Evolutionary conservation across 1,284 basidiomycete species (phyloP), one percentile per base, ranked within the genome.

Genomic region (Kwoniella shivajii): DNA sequence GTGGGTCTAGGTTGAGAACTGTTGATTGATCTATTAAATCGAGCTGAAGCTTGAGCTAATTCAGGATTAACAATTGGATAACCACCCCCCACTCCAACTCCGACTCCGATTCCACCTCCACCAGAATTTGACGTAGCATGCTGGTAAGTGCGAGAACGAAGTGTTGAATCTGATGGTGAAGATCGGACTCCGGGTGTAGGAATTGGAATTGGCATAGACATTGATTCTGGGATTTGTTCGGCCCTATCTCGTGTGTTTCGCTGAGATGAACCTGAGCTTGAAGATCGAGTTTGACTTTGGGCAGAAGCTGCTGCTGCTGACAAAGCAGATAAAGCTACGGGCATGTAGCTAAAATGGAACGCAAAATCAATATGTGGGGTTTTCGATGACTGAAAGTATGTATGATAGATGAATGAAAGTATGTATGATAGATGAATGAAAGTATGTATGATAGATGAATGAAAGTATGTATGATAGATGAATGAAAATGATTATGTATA

Each of bases 261-360:
- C 56, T 18, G 18, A 39, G n/a, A 6, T 13, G 27, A 30, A 45
- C 20, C 11, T 24, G 14, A 16, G n/a, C 56, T 34, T 57, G 48
- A 11, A 36, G 41, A 34, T 29, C 42, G 44, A 42, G 43, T 14
- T 22, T 50, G 49, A n/a, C 54, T 30, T 24, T 48, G 47, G 31
- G 33, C 41, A 14, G 42, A 34, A 50, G 9, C 41, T 5, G 72
- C 60, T 2, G 71, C 72, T 20, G 73, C 70, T 14, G 60, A 57
- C 7, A 75, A 52, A 31, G 75, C 72, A 6, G 71, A 66, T 27
- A 76, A 50, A 6, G 73, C 75, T 10, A 71, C 60, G 10, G 77
- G 75, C 34, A 74, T 57, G 56, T 77, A 77, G 24, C 72, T 73
- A 57, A 16, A 34, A 20, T 2, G 4, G 24, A 9, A 50, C n/a